Evolutionary conservation across 345 rosid genomes (phyloP).

Genomic region (Sonneratia caseolaris): DNA sequence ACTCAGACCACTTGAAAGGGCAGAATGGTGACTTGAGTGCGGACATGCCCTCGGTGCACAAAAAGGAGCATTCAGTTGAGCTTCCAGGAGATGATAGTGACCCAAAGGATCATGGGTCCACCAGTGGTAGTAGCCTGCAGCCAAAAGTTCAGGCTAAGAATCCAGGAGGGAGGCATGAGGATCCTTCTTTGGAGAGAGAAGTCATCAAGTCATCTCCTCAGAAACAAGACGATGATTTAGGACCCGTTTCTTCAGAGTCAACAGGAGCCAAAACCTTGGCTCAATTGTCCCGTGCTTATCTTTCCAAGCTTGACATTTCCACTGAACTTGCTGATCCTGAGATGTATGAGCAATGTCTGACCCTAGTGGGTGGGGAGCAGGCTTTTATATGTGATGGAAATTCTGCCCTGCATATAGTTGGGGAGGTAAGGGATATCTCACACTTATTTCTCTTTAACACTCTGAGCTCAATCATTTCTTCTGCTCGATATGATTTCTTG

Average conservation of each 20-base stretch:
- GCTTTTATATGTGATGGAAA: slow-evolving; percentile 31
- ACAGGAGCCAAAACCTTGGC: slow-evolving; percentile 20
- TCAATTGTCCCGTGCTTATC: slow-evolving; percentile 36
- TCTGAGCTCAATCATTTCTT: background rate
- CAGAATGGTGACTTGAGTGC: slow-evolving; percentile 55
- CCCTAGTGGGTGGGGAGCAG: slow-evolving; percentile 28
- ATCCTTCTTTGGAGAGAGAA: slow-evolving; percentile 40
- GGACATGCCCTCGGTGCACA: slow-evolving; percentile 44
- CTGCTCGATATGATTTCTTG: slow-evolving; percentile 3
- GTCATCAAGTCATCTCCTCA: slow-evolving; percentile 23
- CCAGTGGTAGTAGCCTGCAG: slow-evolving; percentile 29
- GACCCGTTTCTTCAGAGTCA: slow-evolving; percentile 25
- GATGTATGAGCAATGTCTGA: slow-evolving; percentile 39
- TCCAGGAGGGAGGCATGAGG: slow-evolving; percentile 32
- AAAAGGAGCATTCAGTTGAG: slow-evolving; percentile 45
- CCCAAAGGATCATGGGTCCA: slow-evolving; percentile 28
- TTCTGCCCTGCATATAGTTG: slow-evolving; percentile 36
- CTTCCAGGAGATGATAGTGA: slow-evolving; percentile 39
- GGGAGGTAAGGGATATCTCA: slow-evolving; percentile 35
- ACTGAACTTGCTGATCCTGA: slow-evolving; percentile 61
- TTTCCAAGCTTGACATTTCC: slow-evolving; percentile 82
- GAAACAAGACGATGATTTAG: slow-evolving; percentile 22
- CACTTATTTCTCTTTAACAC: background rate
- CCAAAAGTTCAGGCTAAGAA: slow-evolving; percentile 28
- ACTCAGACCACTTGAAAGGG: slow-evolving; percentile 69